These are phyloP conservation scores for Mycosarcoma maydis DNA, from an alignment of 1,284 basidiomycete species.

Conservation along the genomic window DNA sequence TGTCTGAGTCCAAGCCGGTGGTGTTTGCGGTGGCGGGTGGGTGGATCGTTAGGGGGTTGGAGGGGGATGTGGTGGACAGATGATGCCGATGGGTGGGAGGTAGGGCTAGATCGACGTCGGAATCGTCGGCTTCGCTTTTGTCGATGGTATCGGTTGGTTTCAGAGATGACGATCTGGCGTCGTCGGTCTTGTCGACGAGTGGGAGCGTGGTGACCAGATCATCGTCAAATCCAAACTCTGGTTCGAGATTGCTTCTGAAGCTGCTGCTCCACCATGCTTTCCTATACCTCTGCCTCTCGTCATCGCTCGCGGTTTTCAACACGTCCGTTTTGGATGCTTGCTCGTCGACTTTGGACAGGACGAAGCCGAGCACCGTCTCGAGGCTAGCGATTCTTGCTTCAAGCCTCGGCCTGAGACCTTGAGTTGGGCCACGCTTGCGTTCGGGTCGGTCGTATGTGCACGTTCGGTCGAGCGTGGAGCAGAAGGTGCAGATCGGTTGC, in stretches of 20 bases:
- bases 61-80: neutral
- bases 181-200: too few relatives aligned
- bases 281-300: slow-evolving; percentile 3
- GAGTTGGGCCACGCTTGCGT: slow-evolving; percentile 38
- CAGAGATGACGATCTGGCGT: too few relatives aligned
- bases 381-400: slow-evolving; percentile 25
- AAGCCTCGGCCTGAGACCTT: slow-evolving; percentile 30
- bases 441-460: slow-evolving; percentile 46
- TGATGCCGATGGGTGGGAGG: slow-evolving; percentile 15
- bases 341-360: too few relatives aligned
- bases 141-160: too few relatives aligned
- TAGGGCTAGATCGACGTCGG: slow-evolving; percentile 22
- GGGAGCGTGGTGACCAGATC: slow-evolving; percentile 11
- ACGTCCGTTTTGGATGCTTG: too few relatives aligned
- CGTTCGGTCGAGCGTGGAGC: slow-evolving; percentile 5
- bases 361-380: slow-evolving; percentile 29
- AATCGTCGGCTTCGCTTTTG: slow-evolving; percentile 5
- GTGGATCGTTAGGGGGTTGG: too few relatives aligned
- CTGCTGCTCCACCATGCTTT: slow-evolving; percentile 11
- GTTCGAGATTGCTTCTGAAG: neutral
- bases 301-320: neutral
- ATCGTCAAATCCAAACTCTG: slow-evolving; percentile 3
- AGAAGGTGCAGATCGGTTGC: slow-evolving; percentile 29
- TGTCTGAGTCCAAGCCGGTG: neutral
- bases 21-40: neutral